These are phyloP conservation scores for Leishmania guyanensis DNA, from an alignment of 208 protist genomes.

Conservation along the genomic window DNA sequence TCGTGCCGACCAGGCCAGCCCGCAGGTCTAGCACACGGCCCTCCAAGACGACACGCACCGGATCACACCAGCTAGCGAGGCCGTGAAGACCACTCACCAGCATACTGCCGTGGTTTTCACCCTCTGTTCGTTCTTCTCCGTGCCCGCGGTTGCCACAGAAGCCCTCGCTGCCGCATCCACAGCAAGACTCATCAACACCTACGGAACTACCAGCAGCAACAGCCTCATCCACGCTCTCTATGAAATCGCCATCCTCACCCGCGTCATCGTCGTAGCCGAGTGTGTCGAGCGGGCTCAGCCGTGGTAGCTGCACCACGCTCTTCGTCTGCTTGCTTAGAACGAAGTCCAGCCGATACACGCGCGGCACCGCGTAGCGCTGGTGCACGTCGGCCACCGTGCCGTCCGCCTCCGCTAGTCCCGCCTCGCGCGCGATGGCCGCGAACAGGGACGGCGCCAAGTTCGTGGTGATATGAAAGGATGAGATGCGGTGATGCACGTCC, in stretches of 20 bases:
- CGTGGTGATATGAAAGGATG: slow-evolving; percentile 30
- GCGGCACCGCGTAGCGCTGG: slow-evolving; percentile 45
- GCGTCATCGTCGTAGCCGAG: slow-evolving; percentile 49
- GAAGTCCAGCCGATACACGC: slow-evolving; percentile 84
- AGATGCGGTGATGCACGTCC: slow-evolving; percentile 22
- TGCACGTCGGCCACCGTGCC: slow-evolving; percentile 50
- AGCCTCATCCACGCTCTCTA: background rate
- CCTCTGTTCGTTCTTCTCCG: slow-evolving; percentile 7
- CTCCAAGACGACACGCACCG: slow-evolving; percentile 65
- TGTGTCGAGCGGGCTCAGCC: slow-evolving; percentile 60
- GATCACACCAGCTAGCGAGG: slow-evolving; percentile 46
- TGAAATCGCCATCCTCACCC: background rate
- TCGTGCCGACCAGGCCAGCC: slow-evolving; percentile 59
- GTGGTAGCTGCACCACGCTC: slow-evolving; percentile 63
- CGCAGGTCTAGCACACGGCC: slow-evolving; percentile 59
- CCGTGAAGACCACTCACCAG: slow-evolving; percentile 50
- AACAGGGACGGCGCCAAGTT: slow-evolving; percentile 51
- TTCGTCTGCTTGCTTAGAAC: slow-evolving; percentile 77
- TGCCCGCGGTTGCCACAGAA: slow-evolving; percentile 18
- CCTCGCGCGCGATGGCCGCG: slow-evolving; percentile 49
- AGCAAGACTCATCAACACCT: background rate
- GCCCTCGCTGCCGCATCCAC: slow-evolving; percentile 16
- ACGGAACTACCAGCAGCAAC: background rate
- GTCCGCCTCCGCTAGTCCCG: slow-evolving; percentile 35
- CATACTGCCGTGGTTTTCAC: slow-evolving; percentile 12